Conservation (phyloP, 2,329 filamentous ascomycete genomes). For the Septoria linicola region DNA sequence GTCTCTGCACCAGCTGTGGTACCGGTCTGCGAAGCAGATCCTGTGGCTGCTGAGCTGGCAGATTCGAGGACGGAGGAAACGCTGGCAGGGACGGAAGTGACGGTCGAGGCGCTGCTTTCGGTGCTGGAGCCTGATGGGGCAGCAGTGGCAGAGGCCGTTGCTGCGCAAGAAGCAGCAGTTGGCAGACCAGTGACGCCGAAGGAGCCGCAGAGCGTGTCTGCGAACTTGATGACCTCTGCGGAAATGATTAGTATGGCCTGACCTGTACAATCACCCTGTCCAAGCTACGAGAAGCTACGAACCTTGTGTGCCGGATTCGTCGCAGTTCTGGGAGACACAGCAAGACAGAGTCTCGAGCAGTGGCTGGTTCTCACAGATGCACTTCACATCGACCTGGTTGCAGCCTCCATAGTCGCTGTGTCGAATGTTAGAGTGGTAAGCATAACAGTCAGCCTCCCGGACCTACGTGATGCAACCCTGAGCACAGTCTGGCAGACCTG, state of each 20-base stretch:
- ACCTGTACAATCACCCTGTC: too few species aligned
- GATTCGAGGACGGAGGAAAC: not conserved
- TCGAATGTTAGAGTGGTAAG: too few species aligned
- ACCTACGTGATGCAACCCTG: conserved; percentile 37
- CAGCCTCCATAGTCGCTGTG: conserved; percentile 39
- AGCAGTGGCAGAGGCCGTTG: conserved; percentile 24
- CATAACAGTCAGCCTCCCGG: too few species aligned
- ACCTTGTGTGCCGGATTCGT: conserved; percentile 1
- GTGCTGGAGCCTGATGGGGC: conserved; percentile 11
- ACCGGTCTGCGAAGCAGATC: not conserved
- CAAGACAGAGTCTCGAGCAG: conserved; percentile 43
- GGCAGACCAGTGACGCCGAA: conserved; percentile 42
- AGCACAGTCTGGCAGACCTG: conserved; percentile 34
- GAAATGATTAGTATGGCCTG: not conserved
- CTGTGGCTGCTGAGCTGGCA: not conserved
- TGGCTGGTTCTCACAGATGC: conserved; percentile 43
- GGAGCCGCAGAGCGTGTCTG: conserved; percentile 42
- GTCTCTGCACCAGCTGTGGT: not conserved
- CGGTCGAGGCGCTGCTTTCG: conserved; percentile 6
- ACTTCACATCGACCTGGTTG: conserved; percentile 41
- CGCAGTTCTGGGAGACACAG: conserved; percentile 43
- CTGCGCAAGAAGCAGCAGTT: conserved; percentile 40
- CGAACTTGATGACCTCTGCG: conserved; percentile 45
- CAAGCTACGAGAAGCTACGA: not conserved
- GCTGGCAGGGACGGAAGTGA: not conserved